Conservation (phyloP, 1,284 basidiomycete species). For the Baeospora myosura region DNA sequence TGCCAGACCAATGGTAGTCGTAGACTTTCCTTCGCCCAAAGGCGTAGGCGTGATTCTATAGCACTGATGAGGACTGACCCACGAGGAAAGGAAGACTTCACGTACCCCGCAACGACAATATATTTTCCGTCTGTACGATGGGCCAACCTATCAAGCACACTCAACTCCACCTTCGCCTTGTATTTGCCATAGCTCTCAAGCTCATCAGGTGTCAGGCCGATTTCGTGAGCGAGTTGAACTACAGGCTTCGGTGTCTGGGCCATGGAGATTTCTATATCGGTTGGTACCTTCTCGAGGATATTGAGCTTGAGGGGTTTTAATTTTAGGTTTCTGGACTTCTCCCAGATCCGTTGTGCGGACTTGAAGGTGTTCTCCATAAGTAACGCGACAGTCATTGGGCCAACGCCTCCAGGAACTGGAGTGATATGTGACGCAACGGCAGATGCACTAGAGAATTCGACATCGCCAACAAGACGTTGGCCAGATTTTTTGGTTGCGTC, state of each 20-base stretch:
- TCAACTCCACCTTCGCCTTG: slow-evolving; percentile 96
- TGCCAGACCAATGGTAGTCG: slow-evolving; percentile 95
- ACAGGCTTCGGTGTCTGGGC: slow-evolving; percentile 92
- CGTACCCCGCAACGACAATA: slow-evolving; percentile 87
- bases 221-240: slow-evolving; percentile 78
- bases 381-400: slow-evolving; percentile 98
- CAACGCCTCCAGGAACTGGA: slow-evolving; percentile 96
- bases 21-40: slow-evolving; percentile 97
- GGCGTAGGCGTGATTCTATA: slow-evolving; percentile 93
- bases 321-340: slow-evolving; percentile 55
- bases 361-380: slow-evolving; percentile 93
- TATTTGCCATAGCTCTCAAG: slow-evolving; percentile 93
- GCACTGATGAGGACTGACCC: slow-evolving; percentile 7
- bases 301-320: slow-evolving; percentile 77
- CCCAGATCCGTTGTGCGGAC: slow-evolving; percentile 79
- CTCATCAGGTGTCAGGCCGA: slow-evolving; percentile 83
- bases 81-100: slow-evolving; percentile 7
- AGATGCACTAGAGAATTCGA: slow-evolving; percentile 77
- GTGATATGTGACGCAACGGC: slow-evolving; percentile 86
- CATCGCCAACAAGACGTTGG: slow-evolving; percentile 93
- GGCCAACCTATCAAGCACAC: slow-evolving; percentile 77
- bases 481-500: slow-evolving; percentile 93
- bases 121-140: slow-evolving; percentile 95
- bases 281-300: slow-evolving; percentile 81
- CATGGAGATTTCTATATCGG: slow-evolving; percentile 94